These are phyloP conservation scores for Yarrowia keelungensis DNA, from an alignment of 805 yeast genomes.

Conservation along the genomic window DNA sequence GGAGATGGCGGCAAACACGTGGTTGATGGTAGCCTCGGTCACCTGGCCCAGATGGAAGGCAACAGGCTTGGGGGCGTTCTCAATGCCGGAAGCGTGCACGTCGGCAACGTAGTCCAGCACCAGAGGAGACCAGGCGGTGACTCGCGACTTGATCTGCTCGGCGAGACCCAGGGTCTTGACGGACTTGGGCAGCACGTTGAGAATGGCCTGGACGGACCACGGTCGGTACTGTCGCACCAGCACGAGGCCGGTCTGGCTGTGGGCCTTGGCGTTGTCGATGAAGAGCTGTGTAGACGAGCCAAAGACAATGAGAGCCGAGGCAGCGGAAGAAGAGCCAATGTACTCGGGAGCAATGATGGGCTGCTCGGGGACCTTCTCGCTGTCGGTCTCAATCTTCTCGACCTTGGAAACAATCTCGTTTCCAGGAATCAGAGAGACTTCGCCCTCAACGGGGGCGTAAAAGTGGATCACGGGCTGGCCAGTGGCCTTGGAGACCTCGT, in stretches of 20 bases:
- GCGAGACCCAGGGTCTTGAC: constrained; percentile 65
- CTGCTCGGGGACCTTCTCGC: constrained; percentile 40
- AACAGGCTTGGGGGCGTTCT: constrained; percentile 54
- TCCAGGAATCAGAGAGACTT: constrained; percentile 39
- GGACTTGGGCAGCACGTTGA: constrained; percentile 60
- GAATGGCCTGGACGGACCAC: constrained; percentile 62
- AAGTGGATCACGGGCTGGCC: constrained; percentile 75
- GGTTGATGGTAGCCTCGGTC: constrained; percentile 52
- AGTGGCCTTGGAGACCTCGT: constrained; percentile 59
- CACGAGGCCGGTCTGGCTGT: constrained; percentile 55
- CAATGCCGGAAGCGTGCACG: constrained; percentile 47
- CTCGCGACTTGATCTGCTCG: constrained; percentile 63
- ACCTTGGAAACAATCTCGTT: constrained; percentile 42
- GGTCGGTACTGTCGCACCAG: constrained; percentile 76
- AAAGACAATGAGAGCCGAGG: constrained; percentile 64
- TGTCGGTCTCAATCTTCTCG: constrained; percentile 41
- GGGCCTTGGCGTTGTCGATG: constrained; percentile 48
- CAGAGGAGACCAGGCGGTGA: constrained; percentile 68
- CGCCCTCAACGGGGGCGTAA: constrained; percentile 49
- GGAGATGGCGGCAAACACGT: constrained; percentile 57
- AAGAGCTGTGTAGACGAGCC: constrained; percentile 63
- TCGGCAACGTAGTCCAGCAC: constrained; percentile 77
- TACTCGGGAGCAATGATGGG: constrained; percentile 55
- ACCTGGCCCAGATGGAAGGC: constrained; percentile 61
- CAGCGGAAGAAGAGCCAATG: constrained; percentile 54